These are phyloP conservation scores for Penicillium robsamsonii DNA, from an alignment of 495 filamentous ascomycete genomes.

Conservation along the genomic window DNA sequence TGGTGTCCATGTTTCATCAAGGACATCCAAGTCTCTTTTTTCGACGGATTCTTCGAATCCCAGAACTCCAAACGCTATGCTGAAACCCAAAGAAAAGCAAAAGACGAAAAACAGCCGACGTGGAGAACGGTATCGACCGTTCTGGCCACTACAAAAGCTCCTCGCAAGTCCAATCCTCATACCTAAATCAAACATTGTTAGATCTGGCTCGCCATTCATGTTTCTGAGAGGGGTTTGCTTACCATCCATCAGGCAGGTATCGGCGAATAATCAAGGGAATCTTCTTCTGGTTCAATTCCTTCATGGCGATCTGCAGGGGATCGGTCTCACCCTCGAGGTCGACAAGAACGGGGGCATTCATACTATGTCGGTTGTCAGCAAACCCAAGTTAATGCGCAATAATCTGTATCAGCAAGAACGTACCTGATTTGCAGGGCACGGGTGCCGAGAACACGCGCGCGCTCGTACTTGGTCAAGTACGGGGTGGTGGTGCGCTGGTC, in stretches of 20 bases:
- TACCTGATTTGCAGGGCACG: constrained; percentile 95
- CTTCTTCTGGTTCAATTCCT: constrained; percentile 97
- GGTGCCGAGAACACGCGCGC: constrained; percentile 87
- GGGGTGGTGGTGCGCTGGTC: constrained; percentile 90
- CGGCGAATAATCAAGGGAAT: constrained; percentile 91
- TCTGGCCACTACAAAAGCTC: constrained; percentile 62
- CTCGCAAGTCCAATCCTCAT: constrained; percentile 99
- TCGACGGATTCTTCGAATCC: constrained; percentile 22
- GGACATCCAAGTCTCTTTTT: constrained; percentile 13
- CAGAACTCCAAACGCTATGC: constrained; percentile 48
- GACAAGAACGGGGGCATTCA: constrained; percentile 96
- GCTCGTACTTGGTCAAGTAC: constrained; percentile 99
- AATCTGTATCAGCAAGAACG: constrained; percentile 25
- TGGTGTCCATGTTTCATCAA: constrained; percentile 11
- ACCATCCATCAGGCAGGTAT: constrained; percentile 97
- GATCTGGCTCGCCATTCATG: not conserved
- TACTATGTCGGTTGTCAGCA: constrained; percentile 51
- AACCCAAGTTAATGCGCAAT: constrained; percentile 7
- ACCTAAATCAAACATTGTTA: constrained; percentile 51
- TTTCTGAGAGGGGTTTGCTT: constrained; percentile 38
- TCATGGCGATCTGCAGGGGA: constrained; percentile 93
- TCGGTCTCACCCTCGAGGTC: constrained; percentile 98
- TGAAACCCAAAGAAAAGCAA: constrained; percentile 29
- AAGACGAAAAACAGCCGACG: constrained; percentile 16
- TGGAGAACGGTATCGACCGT: constrained; percentile 5